Evolutionary conservation across 129 eudicot species (phyloP).

Genomic region (Artemisia annua): DNA sequence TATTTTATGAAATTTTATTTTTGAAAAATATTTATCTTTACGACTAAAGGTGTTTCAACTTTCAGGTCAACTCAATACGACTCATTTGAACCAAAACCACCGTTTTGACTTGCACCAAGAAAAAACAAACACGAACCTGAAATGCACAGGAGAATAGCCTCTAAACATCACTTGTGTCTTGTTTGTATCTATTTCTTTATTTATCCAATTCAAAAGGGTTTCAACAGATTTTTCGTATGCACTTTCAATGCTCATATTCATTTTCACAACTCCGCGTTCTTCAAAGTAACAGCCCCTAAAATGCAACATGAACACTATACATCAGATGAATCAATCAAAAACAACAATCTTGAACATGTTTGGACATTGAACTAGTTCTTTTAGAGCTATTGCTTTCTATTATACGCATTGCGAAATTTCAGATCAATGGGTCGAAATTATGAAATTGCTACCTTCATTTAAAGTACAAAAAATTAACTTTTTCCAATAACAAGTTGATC

Average conservation of each 20-base stretch:
- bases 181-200: constrained; percentile 52
- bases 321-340: constrained; percentile 16
- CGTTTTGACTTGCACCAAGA: constrained; percentile 1
- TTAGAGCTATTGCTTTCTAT: background rate
- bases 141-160: constrained; percentile 92
- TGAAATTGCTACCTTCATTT: background rate
- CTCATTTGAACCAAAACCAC: background rate
- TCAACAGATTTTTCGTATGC: constrained; percentile 65
- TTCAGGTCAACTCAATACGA: background rate
- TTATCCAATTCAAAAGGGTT: constrained; percentile 67
- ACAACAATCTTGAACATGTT: background rate
- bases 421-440: too few species aligned
- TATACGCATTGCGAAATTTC: background rate
- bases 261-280: constrained; percentile 68
- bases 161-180: constrained; percentile 78
- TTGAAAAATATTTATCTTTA: too few species aligned
- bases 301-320: constrained; percentile 12
- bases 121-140: constrained; percentile 47
- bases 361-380: background rate
- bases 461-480: background rate
- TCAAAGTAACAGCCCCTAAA: constrained; percentile 86
- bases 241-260: constrained; percentile 72
- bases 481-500: background rate
- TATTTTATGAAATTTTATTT: too few species aligned
- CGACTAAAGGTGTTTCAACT: too few species aligned